Evolutionary conservation across 2,329 filamentous ascomycete genomes (phyloP).

Genomic region (Sphaerulina vaccinii): DNA sequence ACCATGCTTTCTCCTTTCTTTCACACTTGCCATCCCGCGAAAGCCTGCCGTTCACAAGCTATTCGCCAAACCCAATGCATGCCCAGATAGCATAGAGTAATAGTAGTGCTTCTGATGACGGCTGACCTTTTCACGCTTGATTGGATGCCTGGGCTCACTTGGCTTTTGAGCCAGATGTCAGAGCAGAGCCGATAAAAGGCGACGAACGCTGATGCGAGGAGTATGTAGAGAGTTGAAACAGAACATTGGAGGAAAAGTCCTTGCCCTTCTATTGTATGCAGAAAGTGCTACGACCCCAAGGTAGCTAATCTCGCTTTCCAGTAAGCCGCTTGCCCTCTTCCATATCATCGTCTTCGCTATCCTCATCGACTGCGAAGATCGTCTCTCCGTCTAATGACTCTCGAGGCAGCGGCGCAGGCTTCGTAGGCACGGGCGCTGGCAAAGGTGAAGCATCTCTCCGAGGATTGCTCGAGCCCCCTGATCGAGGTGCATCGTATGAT

Average conservation of each 20-base stretch:
- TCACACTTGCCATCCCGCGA: too few species aligned
- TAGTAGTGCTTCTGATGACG: too few species aligned
- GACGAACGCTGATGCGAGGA: too few species aligned
- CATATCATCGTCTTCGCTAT: slow-evolving; percentile 68
- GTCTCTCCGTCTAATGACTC: slow-evolving; percentile 82
- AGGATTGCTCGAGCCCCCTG: slow-evolving; percentile 20
- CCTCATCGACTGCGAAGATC: slow-evolving; percentile 88
- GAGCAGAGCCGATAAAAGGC: too few species aligned
- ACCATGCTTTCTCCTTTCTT: background rate
- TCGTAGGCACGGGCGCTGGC: slow-evolving; percentile 53
- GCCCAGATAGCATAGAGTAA: too few species aligned
- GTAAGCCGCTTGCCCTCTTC: background rate
- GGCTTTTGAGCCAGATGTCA: too few species aligned
- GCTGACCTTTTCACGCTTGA: too few species aligned
- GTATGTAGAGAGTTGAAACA: background rate
- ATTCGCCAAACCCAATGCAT: too few species aligned
- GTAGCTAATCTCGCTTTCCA: background rate
- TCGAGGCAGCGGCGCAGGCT: slow-evolving; percentile 51
- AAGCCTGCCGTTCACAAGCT: too few species aligned
- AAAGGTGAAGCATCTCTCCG: slow-evolving; percentile 48
- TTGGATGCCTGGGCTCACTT: too few species aligned
- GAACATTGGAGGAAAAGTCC: background rate
- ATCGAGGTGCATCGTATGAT: slow-evolving; percentile 40
- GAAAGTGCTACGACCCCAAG: background rate
- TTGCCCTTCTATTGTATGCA: background rate